phyloP scores from a whole-genome alignment of 208 protist species.

The Acanthamoeba triangularis region DNA sequence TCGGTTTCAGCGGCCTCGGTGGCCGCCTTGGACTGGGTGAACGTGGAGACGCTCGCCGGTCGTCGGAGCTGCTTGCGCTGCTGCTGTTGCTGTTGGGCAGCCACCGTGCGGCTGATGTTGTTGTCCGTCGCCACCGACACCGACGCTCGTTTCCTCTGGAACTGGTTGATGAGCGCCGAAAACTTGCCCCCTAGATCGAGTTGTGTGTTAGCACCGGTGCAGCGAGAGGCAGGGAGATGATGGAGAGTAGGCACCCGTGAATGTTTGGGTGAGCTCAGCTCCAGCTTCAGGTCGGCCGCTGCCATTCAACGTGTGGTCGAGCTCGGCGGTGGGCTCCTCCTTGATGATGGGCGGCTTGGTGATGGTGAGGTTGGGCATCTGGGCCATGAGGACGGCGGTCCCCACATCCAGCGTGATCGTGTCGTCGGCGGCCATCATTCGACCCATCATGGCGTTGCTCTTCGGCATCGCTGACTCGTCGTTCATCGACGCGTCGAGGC shows the following conservation, averaged over 20 bases:
- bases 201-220: not conserved
- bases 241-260: not conserved
- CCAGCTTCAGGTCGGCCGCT: not conserved
- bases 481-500: not conserved
- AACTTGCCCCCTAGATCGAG: not conserved
- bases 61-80: not conserved
- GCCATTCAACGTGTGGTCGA: not conserved
- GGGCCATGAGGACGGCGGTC: not conserved
- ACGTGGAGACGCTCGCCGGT: not conserved
- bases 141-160: not conserved
- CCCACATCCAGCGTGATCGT: not conserved
- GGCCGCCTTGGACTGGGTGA: no score
- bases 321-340: not conserved
- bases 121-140: not conserved
- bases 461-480: not conserved
- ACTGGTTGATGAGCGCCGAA: not conserved
- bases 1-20: not conserved
- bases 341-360: not conserved
- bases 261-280: not conserved
- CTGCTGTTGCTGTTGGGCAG: not conserved
- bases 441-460: not conserved
- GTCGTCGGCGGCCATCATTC: not conserved
- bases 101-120: not conserved
- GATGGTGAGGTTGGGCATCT: conserved; percentile 1
- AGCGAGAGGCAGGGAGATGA: no score